Conservation (phyloP, 2,329 filamentous ascomycete species). For the Sordariomycetes sp. region DNA sequence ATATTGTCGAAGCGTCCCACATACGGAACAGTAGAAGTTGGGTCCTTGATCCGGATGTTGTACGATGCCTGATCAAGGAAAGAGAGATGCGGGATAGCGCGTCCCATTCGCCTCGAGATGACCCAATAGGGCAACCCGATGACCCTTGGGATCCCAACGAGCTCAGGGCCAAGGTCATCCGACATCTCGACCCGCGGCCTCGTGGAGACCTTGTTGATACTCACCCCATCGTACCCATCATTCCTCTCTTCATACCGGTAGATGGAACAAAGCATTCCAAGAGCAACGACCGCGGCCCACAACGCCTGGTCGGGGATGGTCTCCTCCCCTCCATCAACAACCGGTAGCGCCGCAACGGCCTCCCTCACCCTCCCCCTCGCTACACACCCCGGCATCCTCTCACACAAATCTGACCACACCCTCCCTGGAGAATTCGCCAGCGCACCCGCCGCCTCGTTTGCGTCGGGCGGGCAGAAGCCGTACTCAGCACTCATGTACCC, state of each 20-base stretch:
- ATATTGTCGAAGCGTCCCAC: constrained; percentile 37
- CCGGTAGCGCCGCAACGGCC: constrained; percentile 30
- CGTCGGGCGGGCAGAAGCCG: constrained; percentile 36
- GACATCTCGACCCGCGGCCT: constrained; percentile 27
- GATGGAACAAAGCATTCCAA: constrained; percentile 39
- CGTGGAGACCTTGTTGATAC: constrained; percentile 16
- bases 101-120: constrained; percentile 34
- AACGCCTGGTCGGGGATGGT: constrained; percentile 35
- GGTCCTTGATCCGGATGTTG: constrained; percentile 34
- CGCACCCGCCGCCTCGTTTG: constrained; percentile 31
- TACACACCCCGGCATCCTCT: constrained; percentile 37
- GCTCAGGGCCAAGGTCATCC: constrained; percentile 35
- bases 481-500: constrained; percentile 36
- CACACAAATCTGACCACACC: constrained; percentile 40
- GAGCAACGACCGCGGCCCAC: constrained; percentile 36
- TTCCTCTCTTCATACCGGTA: constrained; percentile 38
- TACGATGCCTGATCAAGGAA: constrained; percentile 40
- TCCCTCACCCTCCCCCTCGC: constrained; percentile 35
- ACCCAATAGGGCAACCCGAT: constrained; percentile 37
- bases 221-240: constrained; percentile 36
- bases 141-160: constrained; percentile 30
- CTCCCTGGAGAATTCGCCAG: constrained; percentile 32
- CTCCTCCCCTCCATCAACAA: constrained; percentile 33
- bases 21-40: constrained; percentile 33
- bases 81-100: constrained; percentile 35